phyloP scores from a whole-genome alignment of 2,329 filamentous ascomycete species.

The Pseudogymnoascus sp. region DNA sequence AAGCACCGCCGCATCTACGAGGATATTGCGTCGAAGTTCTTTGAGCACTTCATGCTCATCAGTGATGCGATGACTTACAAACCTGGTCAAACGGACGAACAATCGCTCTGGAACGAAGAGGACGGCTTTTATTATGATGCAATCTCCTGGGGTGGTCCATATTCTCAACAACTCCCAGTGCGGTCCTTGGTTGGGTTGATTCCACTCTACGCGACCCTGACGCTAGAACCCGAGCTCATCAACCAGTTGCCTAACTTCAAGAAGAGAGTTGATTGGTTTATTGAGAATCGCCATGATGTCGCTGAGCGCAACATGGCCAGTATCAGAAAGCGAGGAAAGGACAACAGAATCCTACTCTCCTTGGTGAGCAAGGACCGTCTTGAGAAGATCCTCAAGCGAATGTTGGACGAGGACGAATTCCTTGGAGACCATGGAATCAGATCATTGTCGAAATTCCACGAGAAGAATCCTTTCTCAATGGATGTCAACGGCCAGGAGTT shows the following conservation, averaged over 20 bases:
- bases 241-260: conserved; percentile 90
- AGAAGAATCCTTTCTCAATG: conserved; percentile 87
- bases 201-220: conserved; percentile 84
- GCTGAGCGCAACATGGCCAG: conserved; percentile 92
- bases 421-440: conserved; percentile 83
- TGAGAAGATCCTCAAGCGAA: conserved; percentile 77
- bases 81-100: conserved; percentile 60
- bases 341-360: conserved; percentile 75
- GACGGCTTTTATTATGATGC: conserved; percentile 99
- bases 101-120: conserved; percentile 91
- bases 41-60: conserved; percentile 97
- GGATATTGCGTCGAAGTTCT: conserved; percentile 96
- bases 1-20: conserved; percentile 94
- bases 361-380: conserved; percentile 91
- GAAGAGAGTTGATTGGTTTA: conserved; percentile 88
- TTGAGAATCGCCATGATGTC: conserved; percentile 76
- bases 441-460: conserved; percentile 85
- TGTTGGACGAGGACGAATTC: conserved; percentile 93
- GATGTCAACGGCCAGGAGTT: conserved; percentile 89
- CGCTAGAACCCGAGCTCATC: conserved; percentile 86
- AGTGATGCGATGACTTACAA: conserved; percentile 93
- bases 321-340: conserved; percentile 83
- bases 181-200: conserved; percentile 89
- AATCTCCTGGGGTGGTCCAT: conserved; percentile 91
- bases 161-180: conserved; percentile 86